Evolutionary conservation across 176 grass and related monocot species (phyloP).

Genomic region (Aegilops tauschii): DNA sequence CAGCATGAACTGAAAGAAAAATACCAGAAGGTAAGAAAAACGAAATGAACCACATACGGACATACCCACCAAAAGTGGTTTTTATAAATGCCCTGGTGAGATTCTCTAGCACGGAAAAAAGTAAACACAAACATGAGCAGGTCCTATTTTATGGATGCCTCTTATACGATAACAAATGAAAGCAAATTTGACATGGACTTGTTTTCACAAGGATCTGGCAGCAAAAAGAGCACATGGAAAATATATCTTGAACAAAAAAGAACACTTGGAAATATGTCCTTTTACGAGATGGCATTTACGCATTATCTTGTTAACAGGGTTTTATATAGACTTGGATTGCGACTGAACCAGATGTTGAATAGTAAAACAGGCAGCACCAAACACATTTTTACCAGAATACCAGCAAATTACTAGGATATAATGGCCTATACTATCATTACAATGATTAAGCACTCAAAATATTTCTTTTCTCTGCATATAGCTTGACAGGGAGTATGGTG

Average conservation of each 20-base stretch:
- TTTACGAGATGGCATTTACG: neutral
- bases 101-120: neutral
- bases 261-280: neutral
- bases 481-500: neutral
- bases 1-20: constrained; percentile 57
- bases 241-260: neutral
- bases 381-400: neutral
- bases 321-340: neutral
- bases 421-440: constrained; percentile 11
- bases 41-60: neutral
- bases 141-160: neutral
- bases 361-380: neutral
- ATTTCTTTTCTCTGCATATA: neutral
- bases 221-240: constrained; percentile 18
- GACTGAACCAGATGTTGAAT: neutral
- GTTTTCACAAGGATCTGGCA: constrained; percentile 23
- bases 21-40: constrained; percentile 23
- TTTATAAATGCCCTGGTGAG: constrained; percentile 20
- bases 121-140: constrained; percentile 5
- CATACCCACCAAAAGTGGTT: neutral
- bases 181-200: constrained; percentile 6
- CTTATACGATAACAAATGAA: neutral
- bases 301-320: constrained; percentile 9
- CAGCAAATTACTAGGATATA: neutral
- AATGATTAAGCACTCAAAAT: constrained; percentile 2